phyloP scores from a whole-genome alignment of 345 rosid genomes.

The Acer negundo region DNA sequence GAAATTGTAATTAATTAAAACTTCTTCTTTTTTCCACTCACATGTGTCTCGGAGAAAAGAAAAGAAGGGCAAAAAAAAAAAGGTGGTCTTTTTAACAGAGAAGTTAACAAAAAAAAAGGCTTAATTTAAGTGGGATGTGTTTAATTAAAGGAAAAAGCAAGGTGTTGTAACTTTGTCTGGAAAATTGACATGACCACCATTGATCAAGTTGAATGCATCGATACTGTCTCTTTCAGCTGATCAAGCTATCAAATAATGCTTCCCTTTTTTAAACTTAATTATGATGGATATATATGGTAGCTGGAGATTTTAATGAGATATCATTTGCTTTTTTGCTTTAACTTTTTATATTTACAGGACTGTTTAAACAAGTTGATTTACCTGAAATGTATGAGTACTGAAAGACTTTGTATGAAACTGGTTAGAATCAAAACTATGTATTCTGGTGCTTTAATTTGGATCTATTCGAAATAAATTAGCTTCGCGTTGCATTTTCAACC shows the following conservation, averaged over 20 bases:
- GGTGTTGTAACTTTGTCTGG: neutral
- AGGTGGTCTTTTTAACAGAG: neutral
- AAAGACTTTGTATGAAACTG: too few species aligned
- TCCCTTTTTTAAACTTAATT: neutral
- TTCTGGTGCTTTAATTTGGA: too few species aligned
- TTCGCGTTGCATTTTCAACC: too few species aligned
- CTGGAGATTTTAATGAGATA: neutral
- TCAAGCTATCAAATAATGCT: neutral
- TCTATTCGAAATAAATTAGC: too few species aligned
- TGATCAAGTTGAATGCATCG: neutral
- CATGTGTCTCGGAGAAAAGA: conserved; percentile 23
- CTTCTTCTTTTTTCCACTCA: conserved; percentile 15
- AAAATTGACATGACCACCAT: neutral
- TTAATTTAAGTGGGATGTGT: neutral
- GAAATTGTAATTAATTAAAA: neutral
- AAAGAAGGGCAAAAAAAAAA: neutral
- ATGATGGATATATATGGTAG: neutral
- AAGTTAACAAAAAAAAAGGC: neutral
- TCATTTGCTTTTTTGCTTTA: too few species aligned
- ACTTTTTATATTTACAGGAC: too few species aligned
- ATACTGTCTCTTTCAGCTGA: neutral
- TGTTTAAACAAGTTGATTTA: too few species aligned
- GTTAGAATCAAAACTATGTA: too few species aligned
- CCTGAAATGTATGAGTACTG: too few species aligned
- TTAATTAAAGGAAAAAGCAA: neutral